Percentiles rank a stretch among this genome's conserved stretches.
Evolutionary conservation across 139 green algal species (phyloP).

Genomic region (Gonium pectorale): DNA sequence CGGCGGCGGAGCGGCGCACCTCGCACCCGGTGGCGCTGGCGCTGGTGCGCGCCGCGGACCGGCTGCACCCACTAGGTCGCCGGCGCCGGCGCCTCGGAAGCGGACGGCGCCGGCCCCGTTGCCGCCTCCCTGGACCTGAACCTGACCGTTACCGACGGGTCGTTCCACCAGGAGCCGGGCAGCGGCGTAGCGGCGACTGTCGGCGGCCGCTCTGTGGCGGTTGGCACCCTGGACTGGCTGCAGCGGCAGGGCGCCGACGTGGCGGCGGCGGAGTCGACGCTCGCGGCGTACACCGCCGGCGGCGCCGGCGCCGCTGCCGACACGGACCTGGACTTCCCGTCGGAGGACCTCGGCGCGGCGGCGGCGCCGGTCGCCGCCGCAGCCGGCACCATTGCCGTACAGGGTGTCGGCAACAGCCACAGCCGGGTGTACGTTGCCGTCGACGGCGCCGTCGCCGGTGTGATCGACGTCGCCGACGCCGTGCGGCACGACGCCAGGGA

Average conservation of each 20-base stretch:
- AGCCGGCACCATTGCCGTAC: neutral
- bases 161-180: constrained; percentile 85
- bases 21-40: constrained; percentile 82
- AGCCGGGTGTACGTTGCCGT: constrained; percentile 80
- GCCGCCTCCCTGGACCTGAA: constrained; percentile 8
- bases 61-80: neutral
- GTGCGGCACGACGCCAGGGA: constrained; percentile 67
- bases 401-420: constrained; percentile 62
- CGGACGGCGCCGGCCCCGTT: neutral
- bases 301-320: neutral
- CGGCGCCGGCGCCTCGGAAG: no score
- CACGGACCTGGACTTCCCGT: constrained; percentile 35
- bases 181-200: constrained; percentile 79
- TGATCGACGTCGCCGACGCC: constrained; percentile 74
- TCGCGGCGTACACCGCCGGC: constrained; percentile 17
- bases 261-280: constrained; percentile 3
- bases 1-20: constrained; percentile 78
- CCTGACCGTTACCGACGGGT: constrained; percentile 54
- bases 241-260: constrained; percentile 51
- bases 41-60: constrained; percentile 40
- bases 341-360: neutral
- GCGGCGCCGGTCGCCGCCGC: neutral
- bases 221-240: constrained; percentile 89
- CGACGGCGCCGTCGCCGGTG: constrained; percentile 65
- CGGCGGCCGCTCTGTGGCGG: constrained; percentile 64